These are phyloP conservation scores for Ambrosia hybrid DNA, from an alignment of 140 eudicot species.

Conservation along the genomic window DNA sequence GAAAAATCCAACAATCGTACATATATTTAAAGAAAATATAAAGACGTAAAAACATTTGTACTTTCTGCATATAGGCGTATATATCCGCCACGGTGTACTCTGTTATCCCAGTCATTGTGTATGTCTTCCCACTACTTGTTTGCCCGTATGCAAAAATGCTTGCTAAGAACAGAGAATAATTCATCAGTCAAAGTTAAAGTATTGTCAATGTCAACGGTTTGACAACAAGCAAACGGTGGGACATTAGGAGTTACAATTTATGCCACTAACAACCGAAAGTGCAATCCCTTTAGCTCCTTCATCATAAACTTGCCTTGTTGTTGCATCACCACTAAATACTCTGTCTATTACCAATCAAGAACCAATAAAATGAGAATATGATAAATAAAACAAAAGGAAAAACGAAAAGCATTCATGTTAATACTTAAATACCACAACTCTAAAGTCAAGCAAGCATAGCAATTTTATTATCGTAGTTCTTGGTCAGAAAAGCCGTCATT, in stretches of 20 bases:
- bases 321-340: constrained; percentile 89
- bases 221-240: background rate
- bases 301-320: constrained; percentile 90
- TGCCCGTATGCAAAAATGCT: constrained; percentile 99
- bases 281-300: constrained; percentile 92
- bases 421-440: background rate
- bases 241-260: constrained; percentile 67
- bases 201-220: constrained; percentile 12
- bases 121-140: constrained; percentile 98
- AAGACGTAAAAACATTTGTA: constrained; percentile 17
- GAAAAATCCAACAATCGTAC: constrained; percentile 4
- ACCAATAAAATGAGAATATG: constrained; percentile 16
- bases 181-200: constrained; percentile 7
- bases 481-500: background rate
- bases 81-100: constrained; percentile 95
- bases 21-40: background rate
- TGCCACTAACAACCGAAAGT: constrained; percentile 95
- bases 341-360: constrained; percentile 56
- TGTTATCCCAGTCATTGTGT: constrained; percentile 91
- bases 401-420: background rate
- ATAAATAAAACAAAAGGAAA: background rate
- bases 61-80: constrained; percentile 84
- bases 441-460: background rate
- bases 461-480: background rate
- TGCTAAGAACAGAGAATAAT: constrained; percentile 46